These are phyloP conservation scores for Angomonas deanei DNA, from an alignment of 208 protist species.

Conservation along the genomic window DNA sequence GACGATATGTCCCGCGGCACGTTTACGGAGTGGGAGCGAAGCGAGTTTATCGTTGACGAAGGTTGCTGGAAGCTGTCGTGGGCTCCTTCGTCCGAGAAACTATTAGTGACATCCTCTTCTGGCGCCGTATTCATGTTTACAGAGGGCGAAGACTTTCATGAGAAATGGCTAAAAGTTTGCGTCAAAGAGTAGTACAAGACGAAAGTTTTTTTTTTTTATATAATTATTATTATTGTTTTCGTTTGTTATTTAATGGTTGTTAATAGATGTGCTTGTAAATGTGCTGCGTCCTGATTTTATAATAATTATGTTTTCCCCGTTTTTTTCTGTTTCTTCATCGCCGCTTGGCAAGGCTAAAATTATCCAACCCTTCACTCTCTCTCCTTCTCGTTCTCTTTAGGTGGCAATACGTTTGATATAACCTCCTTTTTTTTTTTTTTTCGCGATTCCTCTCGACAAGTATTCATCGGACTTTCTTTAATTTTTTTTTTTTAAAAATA, in stretches of 20 bases:
- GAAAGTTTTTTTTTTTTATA: constrained; percentile 10
- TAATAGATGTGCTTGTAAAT: no score
- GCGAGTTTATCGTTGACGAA: constrained; percentile 51
- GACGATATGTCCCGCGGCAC: constrained; percentile 7
- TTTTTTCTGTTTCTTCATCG: background rate
- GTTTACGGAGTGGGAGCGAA: constrained; percentile 56
- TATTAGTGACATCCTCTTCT: constrained; percentile 67
- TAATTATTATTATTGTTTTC: background rate
- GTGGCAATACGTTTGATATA: background rate
- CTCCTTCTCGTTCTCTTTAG: background rate
- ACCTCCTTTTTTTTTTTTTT: background rate
- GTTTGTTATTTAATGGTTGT: no score
- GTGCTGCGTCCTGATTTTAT: no score
- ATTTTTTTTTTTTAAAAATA: background rate
- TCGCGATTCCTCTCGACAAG: constrained; percentile 3
- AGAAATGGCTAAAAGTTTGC: constrained; percentile 70
- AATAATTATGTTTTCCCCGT: background rate
- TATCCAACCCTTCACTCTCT: background rate
- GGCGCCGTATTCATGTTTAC: constrained; percentile 66
- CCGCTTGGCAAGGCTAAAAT: background rate
- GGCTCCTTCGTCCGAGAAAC: constrained; percentile 59
- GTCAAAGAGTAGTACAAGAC: constrained; percentile 70
- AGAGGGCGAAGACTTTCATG: constrained; percentile 62
- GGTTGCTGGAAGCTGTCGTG: constrained; percentile 79
- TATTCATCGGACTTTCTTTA: constrained; percentile 2